Evolutionary conservation across 108 stramenopile genomes (phyloP).

Genomic region (Fistulifera solaris): DNA sequence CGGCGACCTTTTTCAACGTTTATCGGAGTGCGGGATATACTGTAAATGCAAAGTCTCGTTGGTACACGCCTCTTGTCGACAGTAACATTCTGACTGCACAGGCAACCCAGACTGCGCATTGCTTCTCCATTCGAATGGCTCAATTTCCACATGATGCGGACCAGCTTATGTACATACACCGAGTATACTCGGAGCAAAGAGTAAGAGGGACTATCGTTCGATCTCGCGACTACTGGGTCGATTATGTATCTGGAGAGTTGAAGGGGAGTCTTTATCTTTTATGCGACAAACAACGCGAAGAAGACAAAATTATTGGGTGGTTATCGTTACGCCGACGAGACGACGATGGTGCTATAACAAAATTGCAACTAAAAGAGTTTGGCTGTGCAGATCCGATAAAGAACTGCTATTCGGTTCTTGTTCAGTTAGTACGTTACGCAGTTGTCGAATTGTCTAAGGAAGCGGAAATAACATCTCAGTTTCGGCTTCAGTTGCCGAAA

Average conservation of each 20-base stretch:
- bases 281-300: not conserved
- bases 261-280: slow-evolving; percentile 39
- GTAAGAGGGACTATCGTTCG: slow-evolving; percentile 53
- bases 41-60: slow-evolving; percentile 42
- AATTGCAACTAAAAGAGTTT: slow-evolving; percentile 63
- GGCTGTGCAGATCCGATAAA: slow-evolving; percentile 11
- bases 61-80: slow-evolving; percentile 9
- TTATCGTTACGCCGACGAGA: slow-evolving; percentile 40
- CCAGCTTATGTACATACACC: slow-evolving; percentile 34
- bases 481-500: slow-evolving; percentile 25
- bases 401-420: not conserved
- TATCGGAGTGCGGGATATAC: slow-evolving; percentile 43
- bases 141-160: slow-evolving; percentile 49
- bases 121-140: slow-evolving; percentile 27
- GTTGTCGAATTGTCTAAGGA: not conserved
- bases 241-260: slow-evolving; percentile 52
- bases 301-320: slow-evolving; percentile 38
- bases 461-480: not conserved
- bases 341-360: slow-evolving; percentile 5
- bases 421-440: slow-evolving; percentile 1
- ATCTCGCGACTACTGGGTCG: slow-evolving; percentile 50
- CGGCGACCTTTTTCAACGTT: slow-evolving; percentile 48
- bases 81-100: not conserved
- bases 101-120: not conserved
- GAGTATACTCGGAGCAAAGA: slow-evolving; percentile 44